Conservation (phyloP, 2,329 filamentous ascomycete genomes). For the Lizonia empirigonia region DNA sequence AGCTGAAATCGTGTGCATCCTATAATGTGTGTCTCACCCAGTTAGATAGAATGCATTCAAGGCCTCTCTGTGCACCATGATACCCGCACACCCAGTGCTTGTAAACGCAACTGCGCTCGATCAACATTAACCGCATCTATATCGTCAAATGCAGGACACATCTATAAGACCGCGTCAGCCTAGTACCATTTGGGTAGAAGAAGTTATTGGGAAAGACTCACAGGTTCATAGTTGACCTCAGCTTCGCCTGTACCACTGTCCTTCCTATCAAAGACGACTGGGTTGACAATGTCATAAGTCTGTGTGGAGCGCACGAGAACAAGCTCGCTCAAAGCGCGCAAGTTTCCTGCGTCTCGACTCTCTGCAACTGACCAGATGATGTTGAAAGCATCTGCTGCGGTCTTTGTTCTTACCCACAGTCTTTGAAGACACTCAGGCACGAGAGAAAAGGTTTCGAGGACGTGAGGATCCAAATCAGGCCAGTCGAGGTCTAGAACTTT, state of each 20-base stretch:
- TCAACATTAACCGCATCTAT: constrained; percentile 11
- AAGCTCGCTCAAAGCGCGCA: constrained; percentile 19
- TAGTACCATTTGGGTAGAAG: not conserved
- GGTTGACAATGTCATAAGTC: not conserved
- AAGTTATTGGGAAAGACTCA: not conserved
- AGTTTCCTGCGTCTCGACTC: constrained; percentile 14
- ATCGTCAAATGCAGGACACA: not conserved
- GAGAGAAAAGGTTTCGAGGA: constrained; percentile 22
- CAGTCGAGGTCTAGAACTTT: constrained; percentile 34
- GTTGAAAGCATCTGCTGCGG: constrained; percentile 20
- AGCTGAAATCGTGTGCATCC: no score
- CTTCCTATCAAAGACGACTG: not conserved
- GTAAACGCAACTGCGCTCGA: constrained; percentile 16
- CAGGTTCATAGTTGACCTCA: not conserved
- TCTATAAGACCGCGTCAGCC: constrained; percentile 13
- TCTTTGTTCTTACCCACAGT: constrained; percentile 27
- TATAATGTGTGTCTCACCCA: no score
- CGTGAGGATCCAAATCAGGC: constrained; percentile 26
- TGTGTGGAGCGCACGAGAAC: constrained; percentile 26
- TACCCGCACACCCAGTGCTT: constrained; percentile 23
- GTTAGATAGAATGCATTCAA: not conserved
- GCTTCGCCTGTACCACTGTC: constrained; percentile 6
- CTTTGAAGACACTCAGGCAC: constrained; percentile 17
- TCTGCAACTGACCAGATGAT: constrained; percentile 21
- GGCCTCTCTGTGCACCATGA: constrained; percentile 28